Evolutionary conservation across 495 filamentous ascomycete species (phyloP).

Genomic region (Hypoxylon fragiforme): DNA sequence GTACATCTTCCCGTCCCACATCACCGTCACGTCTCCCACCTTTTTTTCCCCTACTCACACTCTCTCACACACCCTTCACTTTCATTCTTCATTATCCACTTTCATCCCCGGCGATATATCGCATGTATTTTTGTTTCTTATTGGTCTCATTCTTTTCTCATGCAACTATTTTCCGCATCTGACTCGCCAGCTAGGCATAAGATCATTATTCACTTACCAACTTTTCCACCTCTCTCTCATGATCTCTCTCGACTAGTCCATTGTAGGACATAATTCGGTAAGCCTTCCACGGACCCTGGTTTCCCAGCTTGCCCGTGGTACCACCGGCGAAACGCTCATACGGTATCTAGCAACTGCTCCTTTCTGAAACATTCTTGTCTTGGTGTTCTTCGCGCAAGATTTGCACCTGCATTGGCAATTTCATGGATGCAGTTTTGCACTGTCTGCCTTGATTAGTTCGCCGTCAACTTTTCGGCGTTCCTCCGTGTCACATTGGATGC

Average conservation of each 20-base stretch:
- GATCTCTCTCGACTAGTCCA: slow-evolving; percentile 15
- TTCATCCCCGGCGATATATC: slow-evolving; percentile 9
- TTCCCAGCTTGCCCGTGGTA: slow-evolving; percentile 28
- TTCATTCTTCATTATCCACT: slow-evolving; percentile 10
- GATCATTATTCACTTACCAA: slow-evolving; percentile 6
- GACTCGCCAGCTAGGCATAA: slow-evolving; percentile 5
- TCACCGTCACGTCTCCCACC: slow-evolving; percentile 38
- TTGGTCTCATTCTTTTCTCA: slow-evolving; percentile 7
- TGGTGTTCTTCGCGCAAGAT: slow-evolving; percentile 26
- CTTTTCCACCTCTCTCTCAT: slow-evolving; percentile 10
- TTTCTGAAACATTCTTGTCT: slow-evolving; percentile 28
- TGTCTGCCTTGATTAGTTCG: slow-evolving; percentile 26
- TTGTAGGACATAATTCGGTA: slow-evolving; percentile 36
- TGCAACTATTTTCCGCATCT: slow-evolving; percentile 1
- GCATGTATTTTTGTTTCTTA: slow-evolving; percentile 3
- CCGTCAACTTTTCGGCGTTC: slow-evolving; percentile 38
- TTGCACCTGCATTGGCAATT: slow-evolving; percentile 31
- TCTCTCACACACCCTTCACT: slow-evolving; percentile 7
- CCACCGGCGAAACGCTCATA: slow-evolving; percentile 37
- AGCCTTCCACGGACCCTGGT: slow-evolving; percentile 31
- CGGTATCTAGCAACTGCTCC: slow-evolving; percentile 26
- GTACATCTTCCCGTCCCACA: slow-evolving; percentile 41
- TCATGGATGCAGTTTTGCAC: slow-evolving; percentile 35
- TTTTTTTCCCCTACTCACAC: slow-evolving; percentile 22
- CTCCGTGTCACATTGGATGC: slow-evolving; percentile 41